Base-by-base conservation (phyloP, 192 early-diverging fungal species). In the Phycomyces blakesleeanus region DNA sequence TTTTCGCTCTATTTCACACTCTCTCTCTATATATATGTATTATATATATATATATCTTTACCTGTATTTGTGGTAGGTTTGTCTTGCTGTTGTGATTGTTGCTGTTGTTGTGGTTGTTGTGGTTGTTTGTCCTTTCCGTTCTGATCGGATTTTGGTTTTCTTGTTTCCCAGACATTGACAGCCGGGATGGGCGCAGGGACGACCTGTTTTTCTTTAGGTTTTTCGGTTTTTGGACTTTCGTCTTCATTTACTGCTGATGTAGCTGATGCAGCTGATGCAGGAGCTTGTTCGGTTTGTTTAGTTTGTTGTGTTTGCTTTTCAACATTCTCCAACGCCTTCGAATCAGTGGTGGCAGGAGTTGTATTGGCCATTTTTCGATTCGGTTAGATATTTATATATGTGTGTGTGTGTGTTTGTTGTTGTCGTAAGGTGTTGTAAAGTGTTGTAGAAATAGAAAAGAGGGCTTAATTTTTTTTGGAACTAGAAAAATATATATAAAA, bases 181-280 rank as follows among this genome's bases (percentile, higher is more conserved):
- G 62, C 44, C 38, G 72, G 72, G 61, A 68, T 68, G 29, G 72
- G 72, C 24, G 72, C 72, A 18, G 67, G 72, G 26, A 74, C 18
- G 11, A 18, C 18, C 44, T 47, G 44, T 47, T 47, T 47, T 47
- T 47, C 44, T 11, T 47, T 47, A 7, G 2, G 44, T 14, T 47
- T 14, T 14, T 47, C 44, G 44, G 18, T 3, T 47, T 18, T 18
- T 47, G 15, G 44, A 11, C 44, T 18, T 3, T 47, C 15, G 44
- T 47, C 44, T 14, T 47, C 44, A 34, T 34, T 34, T 34, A 34
- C 29, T 34, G 44, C 11, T n/a, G 44, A 3, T n/a, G 44, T 47
- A 7, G 44, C 44, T n/a, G 44, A 3, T 14, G 44, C 11, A 7
- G 44, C 44, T n/a, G 18, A 3, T n/a, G 44, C 2, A 7, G 44